Evolutionary conservation across 345 rosid species (phyloP), one percentile per base, ranked within the genome.

Genomic region (Camelina neglecta): DNA sequence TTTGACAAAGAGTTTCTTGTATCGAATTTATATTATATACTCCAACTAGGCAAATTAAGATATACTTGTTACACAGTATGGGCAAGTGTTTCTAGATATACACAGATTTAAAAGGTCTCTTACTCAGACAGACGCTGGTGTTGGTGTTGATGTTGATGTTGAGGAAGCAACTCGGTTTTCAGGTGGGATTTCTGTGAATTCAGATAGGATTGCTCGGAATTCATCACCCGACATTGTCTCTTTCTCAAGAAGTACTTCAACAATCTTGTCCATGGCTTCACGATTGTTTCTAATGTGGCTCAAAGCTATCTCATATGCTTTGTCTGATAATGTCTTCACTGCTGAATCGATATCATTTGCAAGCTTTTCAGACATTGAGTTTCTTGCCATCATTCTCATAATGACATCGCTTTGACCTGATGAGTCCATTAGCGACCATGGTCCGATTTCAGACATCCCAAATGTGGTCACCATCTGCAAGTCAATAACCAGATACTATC

Each of bases 381-480:
- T 94, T 58, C 97, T 90, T 11, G 97, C 97, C 98, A 94, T 94
- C 97, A 94, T 94, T 80, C 98, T 89, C 98, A 94, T 92, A 15
- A 94, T 83, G 18, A 94, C 93, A 66, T 94, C 95, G 45, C 93
- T 90, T 81, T 92, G 97, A 4, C 82, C 86, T 1, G 92, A 84
- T 11, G 87, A 62, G 58, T 94, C 98, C 97, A 94, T 89, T 11
- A 94, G 80, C 0, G 98, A 92, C 97, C 97, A 92, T 21, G 98
- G 98, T 7, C 96, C 97, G 11, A 94, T 94, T 44, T 94, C 96
- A 8, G 98, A 94, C 98, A 94, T 94, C 16, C 98, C 97, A 54
- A 94, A 94, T 50, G 97, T 92, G 54, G 89, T 86, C 42, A 94
- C 98, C 98, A 94, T 94, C 97, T 94, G 87, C 71, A 83, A 15